phyloP scores from a whole-genome alignment of 805 yeast species.

The Lipomyces mesembrius region DNA sequence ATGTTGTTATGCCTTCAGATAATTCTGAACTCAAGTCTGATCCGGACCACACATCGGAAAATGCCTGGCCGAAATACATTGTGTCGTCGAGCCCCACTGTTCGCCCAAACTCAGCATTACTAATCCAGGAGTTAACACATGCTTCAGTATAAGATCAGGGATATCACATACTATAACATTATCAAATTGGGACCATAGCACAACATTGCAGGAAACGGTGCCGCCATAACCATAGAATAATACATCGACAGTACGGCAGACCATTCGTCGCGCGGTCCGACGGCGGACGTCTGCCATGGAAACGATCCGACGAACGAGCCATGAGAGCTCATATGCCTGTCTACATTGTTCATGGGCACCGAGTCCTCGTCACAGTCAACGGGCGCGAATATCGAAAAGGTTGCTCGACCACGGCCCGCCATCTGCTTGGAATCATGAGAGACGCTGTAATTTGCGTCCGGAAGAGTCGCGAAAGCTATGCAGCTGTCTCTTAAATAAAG shows the following conservation, averaged over 20 bases:
- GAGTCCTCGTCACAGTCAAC: constrained; percentile 15
- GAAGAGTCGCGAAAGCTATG: background rate
- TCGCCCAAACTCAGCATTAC: constrained; percentile 30
- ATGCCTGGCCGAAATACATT: constrained; percentile 23
- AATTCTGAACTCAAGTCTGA: constrained; percentile 25
- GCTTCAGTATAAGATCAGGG: background rate
- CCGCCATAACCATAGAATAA: constrained; percentile 22
- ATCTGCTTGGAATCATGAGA: constrained; percentile 3
- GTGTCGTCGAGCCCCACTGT: constrained; percentile 23
- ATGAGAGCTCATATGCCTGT: background rate
- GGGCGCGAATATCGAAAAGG: constrained; percentile 21
- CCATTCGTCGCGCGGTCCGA: constrained; percentile 28
- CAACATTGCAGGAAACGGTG: constrained; percentile 31
- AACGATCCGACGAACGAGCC: constrained; percentile 15
- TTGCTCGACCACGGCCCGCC: constrained; percentile 16
- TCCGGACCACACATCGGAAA: constrained; percentile 27
- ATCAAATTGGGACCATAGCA: constrained; percentile 28
- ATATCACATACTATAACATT: constrained; percentile 25
- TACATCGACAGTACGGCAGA: constrained; percentile 12
- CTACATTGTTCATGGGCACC: background rate
- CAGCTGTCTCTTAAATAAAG: background rate
- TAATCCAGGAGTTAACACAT: constrained; percentile 2
- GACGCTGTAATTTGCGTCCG: background rate
- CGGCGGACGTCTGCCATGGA: constrained; percentile 22
- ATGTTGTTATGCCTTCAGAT: constrained; percentile 25